Base-by-base conservation (phyloP, 371 early-diverging fungal genomes). In the Zancudomyces culisetae region DNA sequence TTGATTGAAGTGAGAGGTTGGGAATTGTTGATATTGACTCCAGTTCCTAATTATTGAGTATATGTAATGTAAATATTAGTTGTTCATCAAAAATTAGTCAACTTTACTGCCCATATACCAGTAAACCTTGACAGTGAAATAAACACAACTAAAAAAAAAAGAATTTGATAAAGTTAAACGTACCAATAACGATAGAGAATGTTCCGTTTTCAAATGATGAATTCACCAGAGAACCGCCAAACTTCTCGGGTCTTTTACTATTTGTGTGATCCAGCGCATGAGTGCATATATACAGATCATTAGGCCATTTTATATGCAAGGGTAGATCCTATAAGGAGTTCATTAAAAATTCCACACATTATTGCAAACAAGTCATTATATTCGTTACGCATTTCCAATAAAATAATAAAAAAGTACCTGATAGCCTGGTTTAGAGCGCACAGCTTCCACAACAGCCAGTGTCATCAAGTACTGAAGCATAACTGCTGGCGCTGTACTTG, bases 261-360 rank as follows among this genome's bases (percentile, higher is more conserved):
- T 28, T 28, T 53, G 39, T 29, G 50, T 46, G 54, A 42, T 55
- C 22, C 1, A 54, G 43, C 22, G 49, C 54, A 1, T 54, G 47
- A 2, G 43, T 35, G 1, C 66, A 51, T 0, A 73, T 75, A 62
- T 95, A 93, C 19, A 96, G 72, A 60, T 96, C 97, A 56, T 94
- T 96, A 15, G 97, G 97, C 97, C 97, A 96, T 62, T 96, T 96
- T 29, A 96, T 63, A 30, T 74, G 73, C 48, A 96, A 58, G 0
- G 87, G 85, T 2, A 89, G 57, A 15, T 78, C 65, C 50, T 49
- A 49, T 3, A 47, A 10, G 4, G 23, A 60, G 65, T 42, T 15
- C n/a, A 2, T n/a, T n/a, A n/a, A n/a, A n/a, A n/a, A n/a, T n/a
- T n/a, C n/a, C n/a, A n/a, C n/a, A n/a, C n/a, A n/a, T n/a, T n/a